Evolutionary conservation across 2,329 filamentous ascomycete genomes (phyloP), one percentile per base, ranked within the genome.

Genomic region (Plectosphaerella plurivora): DNA sequence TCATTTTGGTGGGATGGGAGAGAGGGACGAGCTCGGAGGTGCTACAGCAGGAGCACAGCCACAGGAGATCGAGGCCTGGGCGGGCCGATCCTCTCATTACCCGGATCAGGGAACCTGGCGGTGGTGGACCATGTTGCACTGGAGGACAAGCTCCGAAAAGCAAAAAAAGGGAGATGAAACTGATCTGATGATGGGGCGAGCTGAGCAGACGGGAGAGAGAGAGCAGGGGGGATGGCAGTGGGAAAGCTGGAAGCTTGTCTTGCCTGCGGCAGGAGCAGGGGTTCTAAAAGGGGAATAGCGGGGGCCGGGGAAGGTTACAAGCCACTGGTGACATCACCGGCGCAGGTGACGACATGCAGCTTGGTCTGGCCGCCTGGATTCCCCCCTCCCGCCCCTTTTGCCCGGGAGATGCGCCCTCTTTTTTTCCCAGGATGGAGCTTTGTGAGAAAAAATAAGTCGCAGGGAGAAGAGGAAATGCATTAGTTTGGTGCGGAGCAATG

Each of bases 271-370:
- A 33, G 49, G 49, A 51, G 47, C 47, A 45, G 42, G 39, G 39
- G 41, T 44, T 25, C 51, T 41, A 25, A 53, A 52, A 60, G 62
- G 65, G 28, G 28, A 33, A 10, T 33, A 33, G 28, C 28, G 28
- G 28, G 28, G 28, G 28, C 28, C 28, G 28, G 28, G 28, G 28
- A 33, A 33, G 28, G 28, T 33, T 33, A 33, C 28, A 33, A 33
- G 28, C 28, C 28, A 33, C 28, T 72, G 66, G 68, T 73, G 70
- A 73, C 70, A 70, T 73, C 70, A 73, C 70, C 41, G 55, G 57
- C 54, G 61, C 66, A 64, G 64, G 65, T 67, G 60, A 65, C 64
- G 66, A 68, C 65, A 66, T 59, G n/a, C 52, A 54, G 36, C 35
- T 49, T 14, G 46, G 18, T 22, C 11, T 22, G 35, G 35, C 37